Evolutionary conservation across 169 alveolate genomes (phyloP).

Genomic region (Babesia bigemina): DNA sequence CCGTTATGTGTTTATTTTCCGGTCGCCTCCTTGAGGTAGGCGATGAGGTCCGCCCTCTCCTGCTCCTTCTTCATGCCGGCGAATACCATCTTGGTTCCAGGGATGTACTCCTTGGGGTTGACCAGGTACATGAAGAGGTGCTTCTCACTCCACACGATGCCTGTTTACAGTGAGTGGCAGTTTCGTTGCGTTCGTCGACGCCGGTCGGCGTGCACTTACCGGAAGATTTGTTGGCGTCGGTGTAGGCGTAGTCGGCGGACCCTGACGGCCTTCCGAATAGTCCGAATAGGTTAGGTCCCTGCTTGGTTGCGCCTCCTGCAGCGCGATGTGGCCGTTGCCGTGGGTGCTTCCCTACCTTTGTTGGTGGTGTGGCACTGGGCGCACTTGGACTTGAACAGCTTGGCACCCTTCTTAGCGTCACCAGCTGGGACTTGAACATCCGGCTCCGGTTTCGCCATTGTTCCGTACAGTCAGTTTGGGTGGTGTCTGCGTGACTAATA

Average conservation of each 20-base stretch:
- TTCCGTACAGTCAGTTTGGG: background rate
- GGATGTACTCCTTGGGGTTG: constrained; percentile 90
- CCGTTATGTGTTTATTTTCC: background rate
- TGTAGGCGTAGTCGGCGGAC: constrained; percentile 83
- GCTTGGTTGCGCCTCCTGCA: constrained; percentile 88
- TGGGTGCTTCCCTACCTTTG: constrained; percentile 73
- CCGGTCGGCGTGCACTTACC: constrained; percentile 29
- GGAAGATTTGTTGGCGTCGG: constrained; percentile 88
- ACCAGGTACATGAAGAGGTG: constrained; percentile 88
- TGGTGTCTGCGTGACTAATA: background rate
- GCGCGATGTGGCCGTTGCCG: background rate
- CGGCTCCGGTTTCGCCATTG: constrained; percentile 85
- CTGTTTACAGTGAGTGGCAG: constrained; percentile 27
- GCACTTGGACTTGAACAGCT: constrained; percentile 89
- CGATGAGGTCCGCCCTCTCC: constrained; percentile 93
- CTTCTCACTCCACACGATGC: constrained; percentile 89
- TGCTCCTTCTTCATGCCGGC: constrained; percentile 94
- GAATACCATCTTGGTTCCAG: constrained; percentile 96
- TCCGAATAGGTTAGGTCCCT: constrained; percentile 87
- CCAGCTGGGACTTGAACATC: constrained; percentile 89
- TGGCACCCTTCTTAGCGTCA: constrained; percentile 88
- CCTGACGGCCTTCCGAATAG: constrained; percentile 89
- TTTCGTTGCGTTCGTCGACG: background rate
- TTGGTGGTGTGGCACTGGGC: constrained; percentile 91
- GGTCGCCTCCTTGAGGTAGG: constrained; percentile 87